These are phyloP conservation scores for Aspergillus biplanus DNA, from an alignment of 495 filamentous ascomycete genomes.

Conservation along the genomic window DNA sequence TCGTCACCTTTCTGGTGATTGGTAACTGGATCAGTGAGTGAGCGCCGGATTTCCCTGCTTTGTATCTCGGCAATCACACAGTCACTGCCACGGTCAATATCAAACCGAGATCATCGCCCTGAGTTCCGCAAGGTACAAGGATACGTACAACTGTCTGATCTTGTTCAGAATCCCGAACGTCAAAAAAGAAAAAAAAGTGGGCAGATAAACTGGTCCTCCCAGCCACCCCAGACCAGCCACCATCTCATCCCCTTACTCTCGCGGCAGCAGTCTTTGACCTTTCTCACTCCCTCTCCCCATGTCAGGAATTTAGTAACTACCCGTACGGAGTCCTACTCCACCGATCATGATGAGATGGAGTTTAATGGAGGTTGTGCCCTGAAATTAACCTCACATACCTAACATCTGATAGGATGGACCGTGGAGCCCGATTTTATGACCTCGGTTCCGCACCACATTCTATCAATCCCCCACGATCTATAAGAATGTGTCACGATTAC, in stretches of 20 bases:
- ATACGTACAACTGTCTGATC: background rate
- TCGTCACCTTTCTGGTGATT: slow-evolving; percentile 9
- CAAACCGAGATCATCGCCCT: background rate
- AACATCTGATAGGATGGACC: background rate
- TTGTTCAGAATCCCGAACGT: background rate
- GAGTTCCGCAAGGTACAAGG: background rate
- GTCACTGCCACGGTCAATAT: background rate
- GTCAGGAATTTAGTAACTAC: background rate
- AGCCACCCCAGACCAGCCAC: slow-evolving; percentile 5
- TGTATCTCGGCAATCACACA: slow-evolving; percentile 10
- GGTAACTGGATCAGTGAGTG: background rate
- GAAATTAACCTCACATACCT: background rate
- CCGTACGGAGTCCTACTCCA: background rate
- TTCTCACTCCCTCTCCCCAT: background rate
- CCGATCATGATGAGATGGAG: slow-evolving; percentile 6
- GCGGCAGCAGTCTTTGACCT: background rate
- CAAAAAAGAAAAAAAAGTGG: background rate
- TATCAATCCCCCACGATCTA: background rate
- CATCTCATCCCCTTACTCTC: background rate
- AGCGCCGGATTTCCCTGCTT: slow-evolving; percentile 10
- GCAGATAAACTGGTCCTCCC: background rate
- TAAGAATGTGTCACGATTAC: background rate
- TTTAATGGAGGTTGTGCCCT: background rate
- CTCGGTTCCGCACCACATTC: background rate
- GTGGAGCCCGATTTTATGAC: background rate